Conservation (phyloP, 805 yeast species). For the Candida broadrunensis region DNA sequence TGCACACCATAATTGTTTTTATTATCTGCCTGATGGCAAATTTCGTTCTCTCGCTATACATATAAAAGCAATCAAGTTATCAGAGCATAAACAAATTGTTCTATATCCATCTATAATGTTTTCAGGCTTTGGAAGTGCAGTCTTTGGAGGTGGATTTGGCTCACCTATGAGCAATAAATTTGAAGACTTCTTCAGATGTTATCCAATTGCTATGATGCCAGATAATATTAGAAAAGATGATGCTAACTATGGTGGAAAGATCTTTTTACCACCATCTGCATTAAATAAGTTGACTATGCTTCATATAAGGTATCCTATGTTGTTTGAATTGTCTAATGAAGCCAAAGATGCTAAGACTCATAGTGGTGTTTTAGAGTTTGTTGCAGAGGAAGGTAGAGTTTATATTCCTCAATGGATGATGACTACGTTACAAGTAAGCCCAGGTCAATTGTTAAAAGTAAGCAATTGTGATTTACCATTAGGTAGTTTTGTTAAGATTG, state of each 20-base stretch:
- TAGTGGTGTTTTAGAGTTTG: conserved; percentile 93
- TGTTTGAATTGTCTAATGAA: conserved; percentile 75
- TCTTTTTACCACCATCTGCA: conserved; percentile 91
- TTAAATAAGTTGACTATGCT: conserved; percentile 84
- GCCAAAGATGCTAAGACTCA: conserved; percentile 62
- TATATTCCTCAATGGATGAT: conserved; percentile 98
- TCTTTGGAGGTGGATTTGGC: conserved; percentile 28
- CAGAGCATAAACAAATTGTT: too few relatives aligned
- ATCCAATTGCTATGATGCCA: conserved; percentile 89
- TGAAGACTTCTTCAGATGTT: conserved; percentile 88
- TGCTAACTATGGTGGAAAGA: conserved; percentile 93
- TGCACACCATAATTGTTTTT: not conserved
- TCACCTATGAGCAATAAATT: conserved; percentile 41
- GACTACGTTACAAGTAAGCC: conserved; percentile 63
- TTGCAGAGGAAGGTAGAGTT: conserved; percentile 95
- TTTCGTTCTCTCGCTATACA: not conserved
- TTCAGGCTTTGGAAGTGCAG: conserved; percentile 38
- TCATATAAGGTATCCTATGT: conserved; percentile 94
- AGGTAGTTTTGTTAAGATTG: conserved; percentile 87
- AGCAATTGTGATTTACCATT: conserved; percentile 75
- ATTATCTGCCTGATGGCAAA: not conserved
- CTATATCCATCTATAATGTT: too few relatives aligned
- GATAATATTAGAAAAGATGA: conserved; percentile 67
- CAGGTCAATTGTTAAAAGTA: conserved; percentile 80
- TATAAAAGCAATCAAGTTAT: too few relatives aligned